These are phyloP conservation scores for Rutstroemia sp. DNA, from an alignment of 2,329 filamentous ascomycete species.

Conservation along the genomic window DNA sequence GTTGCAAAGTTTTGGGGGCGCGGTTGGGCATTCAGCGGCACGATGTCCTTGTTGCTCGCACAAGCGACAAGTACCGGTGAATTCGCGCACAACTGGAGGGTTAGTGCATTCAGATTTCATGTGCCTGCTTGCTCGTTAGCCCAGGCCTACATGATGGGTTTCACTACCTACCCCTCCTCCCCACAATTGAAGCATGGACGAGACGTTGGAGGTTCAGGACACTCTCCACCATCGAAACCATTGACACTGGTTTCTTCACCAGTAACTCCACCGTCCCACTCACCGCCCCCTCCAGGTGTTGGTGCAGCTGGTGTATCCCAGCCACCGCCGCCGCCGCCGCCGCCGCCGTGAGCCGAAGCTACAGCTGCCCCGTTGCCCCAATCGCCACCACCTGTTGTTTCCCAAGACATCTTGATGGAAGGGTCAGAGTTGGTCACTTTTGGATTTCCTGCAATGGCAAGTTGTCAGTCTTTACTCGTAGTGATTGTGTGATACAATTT, in stretches of 20 bases:
- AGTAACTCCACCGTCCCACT: not conserved
- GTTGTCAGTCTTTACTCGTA: not conserved
- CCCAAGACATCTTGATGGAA: constrained; percentile 24
- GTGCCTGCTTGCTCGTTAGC: constrained; percentile 38
- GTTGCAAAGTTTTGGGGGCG: constrained; percentile 47
- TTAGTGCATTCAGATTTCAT: constrained; percentile 56
- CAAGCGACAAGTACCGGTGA: constrained; percentile 52
- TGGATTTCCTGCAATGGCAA: not conserved
- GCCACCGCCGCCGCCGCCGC: constrained; percentile 4
- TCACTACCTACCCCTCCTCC: constrained; percentile 46
- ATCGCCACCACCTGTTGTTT: constrained; percentile 11
- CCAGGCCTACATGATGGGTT: not conserved
- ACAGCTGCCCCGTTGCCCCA: not conserved
- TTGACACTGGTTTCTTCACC: constrained; percentile 3
- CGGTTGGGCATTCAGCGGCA: constrained; percentile 55
- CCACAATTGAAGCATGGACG: constrained; percentile 48
- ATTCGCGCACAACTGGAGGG: constrained; percentile 37
- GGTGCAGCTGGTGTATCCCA: not conserved
- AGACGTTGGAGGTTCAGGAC: constrained; percentile 20
- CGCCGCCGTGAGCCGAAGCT: not conserved
- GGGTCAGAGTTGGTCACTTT: not conserved
- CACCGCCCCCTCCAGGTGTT: not conserved
- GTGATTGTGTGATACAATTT: too few relatives aligned
- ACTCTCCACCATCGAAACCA: constrained; percentile 11
- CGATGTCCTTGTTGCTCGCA: constrained; percentile 48